Percentiles rank a stretch among this genome's conserved stretches.
Evolutionary conservation across 108 stramenopile species (phyloP).

Genomic region (Conticribra weissflogii): DNA sequence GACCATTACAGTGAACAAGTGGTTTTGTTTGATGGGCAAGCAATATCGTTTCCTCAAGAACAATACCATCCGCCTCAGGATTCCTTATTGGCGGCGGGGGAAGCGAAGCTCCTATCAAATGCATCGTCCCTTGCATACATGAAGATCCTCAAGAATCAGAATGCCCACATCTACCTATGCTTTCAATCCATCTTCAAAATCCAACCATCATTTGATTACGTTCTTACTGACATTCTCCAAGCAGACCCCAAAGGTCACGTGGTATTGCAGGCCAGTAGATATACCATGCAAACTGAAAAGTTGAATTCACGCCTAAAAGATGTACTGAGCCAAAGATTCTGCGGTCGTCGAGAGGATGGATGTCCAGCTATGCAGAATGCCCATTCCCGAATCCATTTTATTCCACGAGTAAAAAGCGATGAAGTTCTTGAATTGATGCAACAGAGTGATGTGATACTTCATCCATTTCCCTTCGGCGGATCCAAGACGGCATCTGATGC

Average conservation of each 20-base stretch:
- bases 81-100: conserved; percentile 25
- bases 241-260: conserved; percentile 39
- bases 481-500: conserved; percentile 73
- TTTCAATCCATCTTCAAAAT: conserved; percentile 76
- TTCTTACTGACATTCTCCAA: conserved; percentile 52
- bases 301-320: conserved; percentile 17
- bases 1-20: conserved; percentile 74
- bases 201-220: conserved; percentile 64
- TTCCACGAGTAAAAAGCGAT: conserved; percentile 35
- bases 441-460: conserved; percentile 58
- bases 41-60: conserved; percentile 31
- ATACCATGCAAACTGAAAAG: conserved; percentile 40
- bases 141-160: conserved; percentile 20
- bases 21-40: conserved; percentile 63
- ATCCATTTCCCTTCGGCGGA: conserved; percentile 83
- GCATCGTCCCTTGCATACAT: conserved; percentile 13
- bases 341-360: conserved; percentile 4
- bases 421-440: conserved; percentile 44
- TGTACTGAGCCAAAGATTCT: conserved; percentile 19
- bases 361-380: conserved; percentile 11
- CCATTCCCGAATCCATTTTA: conserved; percentile 25
- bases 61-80: conserved; percentile 27
- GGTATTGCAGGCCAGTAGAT: conserved; percentile 53
- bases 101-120: conserved; percentile 23
- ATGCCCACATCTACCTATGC: conserved; percentile 47